These are phyloP conservation scores for Albizia julibrissin DNA, from an alignment of 306 rosid genomes.

Conservation along the genomic window DNA sequence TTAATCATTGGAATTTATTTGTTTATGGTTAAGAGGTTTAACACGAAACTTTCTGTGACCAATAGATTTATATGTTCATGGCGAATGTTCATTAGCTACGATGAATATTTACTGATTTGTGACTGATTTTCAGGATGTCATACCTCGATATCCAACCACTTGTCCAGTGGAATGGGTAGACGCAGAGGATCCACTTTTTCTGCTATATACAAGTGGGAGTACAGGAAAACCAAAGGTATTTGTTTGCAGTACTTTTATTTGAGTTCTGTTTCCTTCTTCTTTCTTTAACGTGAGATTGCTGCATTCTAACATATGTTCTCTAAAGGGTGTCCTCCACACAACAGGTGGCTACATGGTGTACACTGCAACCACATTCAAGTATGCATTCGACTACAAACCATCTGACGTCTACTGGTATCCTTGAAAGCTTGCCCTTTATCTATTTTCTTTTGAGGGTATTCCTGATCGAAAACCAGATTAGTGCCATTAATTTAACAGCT, in stretches of 20 bases:
- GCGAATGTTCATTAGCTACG: slow-evolving; percentile 20
- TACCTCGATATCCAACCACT: slow-evolving; percentile 69
- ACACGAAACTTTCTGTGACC: slow-evolving; percentile 9
- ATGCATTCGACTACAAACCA: slow-evolving; percentile 93
- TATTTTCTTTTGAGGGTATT: slow-evolving; percentile 22
- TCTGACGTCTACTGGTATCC: slow-evolving; percentile 87
- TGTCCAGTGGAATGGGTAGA: slow-evolving; percentile 99
- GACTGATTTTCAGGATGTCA: slow-evolving; percentile 63
- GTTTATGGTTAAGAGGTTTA: slow-evolving; percentile 24
- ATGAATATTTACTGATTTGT: slow-evolving; percentile 30
- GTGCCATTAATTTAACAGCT: slow-evolving; percentile 16
- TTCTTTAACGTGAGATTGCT: slow-evolving; percentile 12
- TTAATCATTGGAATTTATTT: slow-evolving; percentile 9
- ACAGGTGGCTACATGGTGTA: slow-evolving; percentile 98
- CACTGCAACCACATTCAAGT: slow-evolving; percentile 94
- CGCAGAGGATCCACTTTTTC: slow-evolving; percentile 96
- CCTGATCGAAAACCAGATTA: slow-evolving; percentile 26
- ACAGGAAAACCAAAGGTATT: slow-evolving; percentile 96
- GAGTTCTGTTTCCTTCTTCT: slow-evolving; percentile 19
- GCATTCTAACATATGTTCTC: slow-evolving; percentile 27
- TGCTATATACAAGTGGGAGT: slow-evolving; percentile 98
- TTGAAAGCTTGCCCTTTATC: slow-evolving; percentile 27
- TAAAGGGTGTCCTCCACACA: slow-evolving; percentile 93
- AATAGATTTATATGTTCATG: slow-evolving; percentile 29
- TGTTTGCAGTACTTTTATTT: slow-evolving; percentile 17